Base-by-base conservation (phyloP, 306 rosid species). In the Ceratonia siliqua region DNA sequence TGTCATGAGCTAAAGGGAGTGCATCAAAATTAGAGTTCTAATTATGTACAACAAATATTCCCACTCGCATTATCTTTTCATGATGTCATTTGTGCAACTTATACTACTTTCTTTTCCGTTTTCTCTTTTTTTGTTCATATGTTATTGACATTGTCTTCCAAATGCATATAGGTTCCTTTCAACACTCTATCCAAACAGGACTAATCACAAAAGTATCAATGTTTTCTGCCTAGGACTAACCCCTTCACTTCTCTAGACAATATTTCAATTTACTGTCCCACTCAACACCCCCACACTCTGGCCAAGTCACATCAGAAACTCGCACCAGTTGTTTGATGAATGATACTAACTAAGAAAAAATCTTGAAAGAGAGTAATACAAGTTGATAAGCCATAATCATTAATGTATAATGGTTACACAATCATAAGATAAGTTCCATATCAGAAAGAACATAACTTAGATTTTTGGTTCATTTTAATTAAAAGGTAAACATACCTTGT, bases 401-500 rank as follows among this genome's bases (percentile, higher is more conserved):
- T 15, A 39, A 2, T 55, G 54, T 71, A 55, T 7, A 46, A 21
- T 1, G 36, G 9, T 12, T 18, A 46, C 8, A 5, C 17, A 49
- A 22, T n/a, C 49, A 45, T 21, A 42, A 46, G 45, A 21, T 55
- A 25, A 41, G 48, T 15, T 57, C 17, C 57, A 62, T 14, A 36
- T 39, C 25, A 50, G 43, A 48, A 41, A 70, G 48, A 70, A 53
- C 7, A 20, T 14, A 24, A n/a, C 22, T 77, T 30, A 41, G 14
- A 5, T 71, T 18, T 33, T 24, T 18, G 49, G 32, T 46, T 17
- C 18, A 53, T 53, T 54, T 39, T 56, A 25, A 76, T 32, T 14
- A 30, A 38, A 66, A 65, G 48, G 49, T 42, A 68, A 57, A 39
- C 96, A 79, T 86, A 94, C 98, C 97, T 63, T 76, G 70, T 50